Base-by-base conservation (phyloP, 2,329 filamentous ascomycete species). In the Colletotrichum cereale region DNA sequence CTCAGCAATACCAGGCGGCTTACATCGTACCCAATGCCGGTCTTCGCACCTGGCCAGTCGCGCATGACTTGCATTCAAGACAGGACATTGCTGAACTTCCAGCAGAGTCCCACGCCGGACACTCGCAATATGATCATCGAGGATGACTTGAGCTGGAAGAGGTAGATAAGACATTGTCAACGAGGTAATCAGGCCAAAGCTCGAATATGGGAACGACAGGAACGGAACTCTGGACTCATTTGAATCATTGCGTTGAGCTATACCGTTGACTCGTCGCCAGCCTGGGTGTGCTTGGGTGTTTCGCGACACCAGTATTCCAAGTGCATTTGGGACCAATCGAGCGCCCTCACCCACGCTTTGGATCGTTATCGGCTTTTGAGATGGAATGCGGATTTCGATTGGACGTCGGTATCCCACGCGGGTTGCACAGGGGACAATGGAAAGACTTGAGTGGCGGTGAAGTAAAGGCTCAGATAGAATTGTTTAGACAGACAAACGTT, bases 61-160 rank as follows among this genome's bases (percentile, higher is more conserved):
- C 18, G 34, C 36, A 29, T 18, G 31, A 62, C 16, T 12, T 29
- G 3, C 47, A 62, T 40, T 47, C 60, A 52, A 24, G 2, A 31
- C 60, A 38, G n/a, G 5, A 29, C 31, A 36, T 52, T 38, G 60
- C 60, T 24, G 60, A 62, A 34, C 60, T 62, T 40, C 47, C 60
- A 5, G 34, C 34, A 16, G 60, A 40, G 34, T 26, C 44, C 16
- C 12, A 52, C 44, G 34, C 14, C 47, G 47, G n/a, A 6, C 47
- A 52, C 18, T 48, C 24, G 34, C 47, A 40, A 34, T n/a, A 52
- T 5, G 60, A 11, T 62, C 26, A 62, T 29, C 60, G 60, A 21
- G 47, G 47, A 29, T 52, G 36, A 62, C 10, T 18, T 38, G 36
- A 18, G 10, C 24, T 38, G 29, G 60, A 38, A 36, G 14, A 5